Evolutionary conservation across 2,329 filamentous ascomycete genomes (phyloP).

Genomic region (Thelonectria blattea): DNA sequence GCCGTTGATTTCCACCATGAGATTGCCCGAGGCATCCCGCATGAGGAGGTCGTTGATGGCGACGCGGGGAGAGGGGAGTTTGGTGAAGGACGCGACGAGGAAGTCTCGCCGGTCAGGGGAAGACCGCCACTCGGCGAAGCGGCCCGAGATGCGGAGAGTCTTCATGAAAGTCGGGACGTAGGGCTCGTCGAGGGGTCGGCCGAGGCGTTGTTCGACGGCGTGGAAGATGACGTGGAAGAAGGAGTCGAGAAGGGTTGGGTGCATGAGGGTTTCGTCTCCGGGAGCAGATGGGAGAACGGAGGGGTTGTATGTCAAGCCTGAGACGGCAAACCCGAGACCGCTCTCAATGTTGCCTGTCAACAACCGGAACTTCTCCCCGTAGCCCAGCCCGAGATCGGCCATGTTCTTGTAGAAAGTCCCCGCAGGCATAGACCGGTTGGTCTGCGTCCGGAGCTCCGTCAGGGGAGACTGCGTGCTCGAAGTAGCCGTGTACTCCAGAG

Average conservation of each 20-base stretch:
- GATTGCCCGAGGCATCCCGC: constrained; percentile 26
- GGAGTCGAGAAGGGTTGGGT: constrained; percentile 34
- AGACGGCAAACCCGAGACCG: constrained; percentile 30
- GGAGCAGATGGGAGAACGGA: constrained; percentile 22
- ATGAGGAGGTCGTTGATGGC: constrained; percentile 35
- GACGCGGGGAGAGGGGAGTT: constrained; percentile 34
- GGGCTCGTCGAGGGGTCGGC: constrained; percentile 32
- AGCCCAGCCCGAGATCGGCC: constrained; percentile 31
- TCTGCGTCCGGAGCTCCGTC: constrained; percentile 27
- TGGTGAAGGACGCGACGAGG: constrained; percentile 30
- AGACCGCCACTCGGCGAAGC: constrained; percentile 29
- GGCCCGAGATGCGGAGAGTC: constrained; percentile 30
- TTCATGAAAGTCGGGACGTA: constrained; percentile 37
- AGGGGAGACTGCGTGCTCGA: constrained; percentile 19
- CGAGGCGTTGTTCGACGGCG: constrained; percentile 34
- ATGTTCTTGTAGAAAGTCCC: constrained; percentile 33
- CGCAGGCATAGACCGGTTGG: constrained; percentile 30
- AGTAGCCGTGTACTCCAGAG: constrained; percentile 23
- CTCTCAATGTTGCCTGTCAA: constrained; percentile 33
- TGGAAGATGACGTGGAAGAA: constrained; percentile 38
- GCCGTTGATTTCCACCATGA: constrained; percentile 33
- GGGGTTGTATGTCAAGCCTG: constrained; percentile 30
- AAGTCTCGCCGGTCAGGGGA: constrained; percentile 24
- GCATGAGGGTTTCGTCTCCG: constrained; percentile 34
- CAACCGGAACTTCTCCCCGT: constrained; percentile 34